A percentile compares a stretch with the other conserved stretches of the same genome.
phyloP scores from a whole-genome alignment of 208 protist species.

The Angomonas ambiguus region DNA sequence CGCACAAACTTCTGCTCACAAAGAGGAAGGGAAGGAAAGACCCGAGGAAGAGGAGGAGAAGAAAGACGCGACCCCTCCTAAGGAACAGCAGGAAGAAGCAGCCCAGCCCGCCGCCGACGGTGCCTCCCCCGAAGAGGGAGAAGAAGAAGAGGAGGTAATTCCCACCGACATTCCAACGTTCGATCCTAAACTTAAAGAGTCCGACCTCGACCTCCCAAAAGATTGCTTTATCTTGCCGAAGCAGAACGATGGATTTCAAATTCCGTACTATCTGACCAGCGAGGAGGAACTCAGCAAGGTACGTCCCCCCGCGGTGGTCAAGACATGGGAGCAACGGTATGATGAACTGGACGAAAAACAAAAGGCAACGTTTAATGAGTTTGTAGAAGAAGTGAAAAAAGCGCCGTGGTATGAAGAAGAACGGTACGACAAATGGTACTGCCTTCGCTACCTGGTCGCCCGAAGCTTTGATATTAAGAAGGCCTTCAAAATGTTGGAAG shows the following conservation, averaged over 20 bases:
- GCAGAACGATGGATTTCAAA: slow-evolving; percentile 75
- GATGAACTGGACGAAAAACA: slow-evolving; percentile 45
- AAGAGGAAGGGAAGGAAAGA: no score
- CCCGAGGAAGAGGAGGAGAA: no score
- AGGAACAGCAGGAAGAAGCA: slow-evolving; percentile 2
- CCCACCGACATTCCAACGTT: not conserved
- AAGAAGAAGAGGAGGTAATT: not conserved
- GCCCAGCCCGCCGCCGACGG: not conserved
- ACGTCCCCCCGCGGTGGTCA: slow-evolving; percentile 64
- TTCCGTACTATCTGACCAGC: slow-evolving; percentile 68
- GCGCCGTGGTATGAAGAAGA: slow-evolving; percentile 54
- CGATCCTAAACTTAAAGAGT: slow-evolving; percentile 5
- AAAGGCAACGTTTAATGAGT: slow-evolving; percentile 24
- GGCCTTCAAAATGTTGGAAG: slow-evolving; percentile 61
- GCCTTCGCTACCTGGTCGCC: slow-evolving; percentile 66
- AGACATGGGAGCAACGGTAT: slow-evolving; percentile 68
- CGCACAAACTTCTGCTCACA: no score
- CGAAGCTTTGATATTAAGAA: slow-evolving; percentile 65
- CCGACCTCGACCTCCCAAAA: slow-evolving; percentile 28
- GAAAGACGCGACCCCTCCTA: not conserved
- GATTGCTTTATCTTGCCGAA: slow-evolving; percentile 67
- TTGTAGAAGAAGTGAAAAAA: slow-evolving; percentile 32
- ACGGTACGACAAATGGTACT: slow-evolving; percentile 57
- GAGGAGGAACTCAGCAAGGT: slow-evolving; percentile 51
- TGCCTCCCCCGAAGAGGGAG: not conserved